Conservation (phyloP, 164 flowering plant species). For the Brasenia schreberi region DNA sequence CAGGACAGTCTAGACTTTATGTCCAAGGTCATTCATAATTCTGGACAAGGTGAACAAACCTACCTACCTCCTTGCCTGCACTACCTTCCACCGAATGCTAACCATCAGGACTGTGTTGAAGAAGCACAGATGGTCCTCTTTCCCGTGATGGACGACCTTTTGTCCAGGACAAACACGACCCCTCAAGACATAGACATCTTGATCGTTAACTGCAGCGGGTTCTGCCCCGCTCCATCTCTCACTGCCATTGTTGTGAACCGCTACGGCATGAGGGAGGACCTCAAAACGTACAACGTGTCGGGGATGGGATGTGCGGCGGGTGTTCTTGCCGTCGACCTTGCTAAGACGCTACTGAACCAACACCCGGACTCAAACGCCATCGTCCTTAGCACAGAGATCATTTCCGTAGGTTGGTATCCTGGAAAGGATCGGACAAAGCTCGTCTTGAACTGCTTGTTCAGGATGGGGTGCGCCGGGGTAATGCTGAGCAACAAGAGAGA, state of each 20-base stretch:
- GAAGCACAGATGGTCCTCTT: constrained; percentile 52
- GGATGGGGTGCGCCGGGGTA: constrained; percentile 43
- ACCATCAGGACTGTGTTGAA: constrained; percentile 25
- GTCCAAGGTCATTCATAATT: constrained; percentile 32
- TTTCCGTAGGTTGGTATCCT: constrained; percentile 59
- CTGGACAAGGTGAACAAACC: constrained; percentile 49
- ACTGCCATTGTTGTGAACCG: constrained; percentile 44
- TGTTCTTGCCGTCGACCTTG: constrained; percentile 35
- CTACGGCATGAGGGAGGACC: constrained; percentile 35
- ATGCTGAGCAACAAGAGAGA: constrained; percentile 25
- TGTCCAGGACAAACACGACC: constrained; percentile 33
- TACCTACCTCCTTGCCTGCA: constrained; percentile 56
- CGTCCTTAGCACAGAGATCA: constrained; percentile 55
- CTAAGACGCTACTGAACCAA: constrained; percentile 23
- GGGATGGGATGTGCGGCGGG: constrained; percentile 89
- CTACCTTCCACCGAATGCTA: constrained; percentile 46
- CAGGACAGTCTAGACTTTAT: constrained; percentile 41
- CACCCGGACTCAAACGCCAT: constrained; percentile 35
- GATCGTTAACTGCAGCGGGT: constrained; percentile 56
- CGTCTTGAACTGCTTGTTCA: constrained; percentile 50
- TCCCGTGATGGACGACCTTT: constrained; percentile 48
- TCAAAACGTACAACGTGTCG: constrained; percentile 48
- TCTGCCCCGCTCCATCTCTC: constrained; percentile 59
- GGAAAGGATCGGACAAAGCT: constrained; percentile 46
- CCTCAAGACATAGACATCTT: constrained; percentile 43